A percentile compares a stretch with the other conserved stretches of the same genome.
phyloP scores from a whole-genome alignment of 495 filamentous ascomycete genomes.

The Podospora sp. region DNA sequence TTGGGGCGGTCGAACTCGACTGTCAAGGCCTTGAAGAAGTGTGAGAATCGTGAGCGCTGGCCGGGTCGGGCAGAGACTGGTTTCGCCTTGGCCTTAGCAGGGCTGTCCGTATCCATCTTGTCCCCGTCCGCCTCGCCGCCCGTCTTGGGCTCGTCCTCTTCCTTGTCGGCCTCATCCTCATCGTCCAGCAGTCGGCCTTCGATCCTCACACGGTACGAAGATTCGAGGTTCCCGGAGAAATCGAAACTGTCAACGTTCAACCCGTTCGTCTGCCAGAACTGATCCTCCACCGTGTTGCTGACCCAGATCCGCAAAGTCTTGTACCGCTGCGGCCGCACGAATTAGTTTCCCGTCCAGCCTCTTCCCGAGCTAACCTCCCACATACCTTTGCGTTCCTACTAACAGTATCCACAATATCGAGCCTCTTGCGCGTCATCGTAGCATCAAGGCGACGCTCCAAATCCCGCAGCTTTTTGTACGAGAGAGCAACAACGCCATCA shows the following conservation, averaged over 20 bases:
- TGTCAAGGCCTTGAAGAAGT: constrained; percentile 92
- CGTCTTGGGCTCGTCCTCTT: constrained; percentile 58
- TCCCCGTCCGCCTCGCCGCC: constrained; percentile 48
- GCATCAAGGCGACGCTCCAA: constrained; percentile 88
- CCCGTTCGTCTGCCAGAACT: constrained; percentile 80
- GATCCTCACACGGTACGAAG: constrained; percentile 87
- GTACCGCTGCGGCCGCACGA: constrained; percentile 54
- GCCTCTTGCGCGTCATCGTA: constrained; percentile 88
- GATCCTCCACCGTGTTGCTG: constrained; percentile 91
- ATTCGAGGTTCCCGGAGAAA: constrained; percentile 67
- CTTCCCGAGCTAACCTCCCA: not conserved
- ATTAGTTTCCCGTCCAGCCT: not conserved
- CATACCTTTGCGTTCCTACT: constrained; percentile 73
- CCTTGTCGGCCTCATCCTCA: constrained; percentile 61
- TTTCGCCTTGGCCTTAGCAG: constrained; percentile 53
- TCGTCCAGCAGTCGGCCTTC: constrained; percentile 88
- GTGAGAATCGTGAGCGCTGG: constrained; percentile 70
- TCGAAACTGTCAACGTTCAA: constrained; percentile 72
- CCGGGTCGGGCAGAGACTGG: constrained; percentile 43
- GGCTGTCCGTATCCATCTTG: constrained; percentile 68
- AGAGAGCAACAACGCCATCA: constrained; percentile 77
- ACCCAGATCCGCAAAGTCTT: constrained; percentile 92
- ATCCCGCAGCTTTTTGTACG: constrained; percentile 82
- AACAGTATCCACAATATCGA: constrained; percentile 86
- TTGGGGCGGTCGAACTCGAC: constrained; percentile 77